Percentiles rank a stretch among this genome's conserved stretches.
Evolutionary conservation across 164 flowering plant genomes (phyloP).

Genomic region (Buxus sempervirens): DNA sequence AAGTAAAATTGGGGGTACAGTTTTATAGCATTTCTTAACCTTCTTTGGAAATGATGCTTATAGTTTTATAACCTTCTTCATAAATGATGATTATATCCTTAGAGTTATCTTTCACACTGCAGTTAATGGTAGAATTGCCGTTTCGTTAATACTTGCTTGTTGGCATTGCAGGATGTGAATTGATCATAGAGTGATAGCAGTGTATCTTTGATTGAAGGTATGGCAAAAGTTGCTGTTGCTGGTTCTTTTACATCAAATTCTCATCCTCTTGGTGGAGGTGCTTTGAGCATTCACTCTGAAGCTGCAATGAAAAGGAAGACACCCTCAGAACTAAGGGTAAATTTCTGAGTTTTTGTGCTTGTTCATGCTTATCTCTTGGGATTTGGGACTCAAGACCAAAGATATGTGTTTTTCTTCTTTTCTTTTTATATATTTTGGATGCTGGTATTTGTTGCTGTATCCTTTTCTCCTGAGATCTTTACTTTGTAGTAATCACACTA

Average conservation of each 20-base stretch:
- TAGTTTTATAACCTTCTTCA: too few relatives aligned
- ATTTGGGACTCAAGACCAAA: not conserved
- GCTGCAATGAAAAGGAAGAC: constrained; percentile 65
- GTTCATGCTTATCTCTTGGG: not conserved
- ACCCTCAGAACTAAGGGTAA: constrained; percentile 83
- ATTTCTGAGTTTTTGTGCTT: constrained; percentile 8
- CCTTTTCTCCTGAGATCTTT: not conserved
- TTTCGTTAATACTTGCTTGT: too few relatives aligned
- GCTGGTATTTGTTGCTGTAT: not conserved
- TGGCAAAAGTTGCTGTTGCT: constrained; percentile 30
- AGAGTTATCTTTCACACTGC: not conserved
- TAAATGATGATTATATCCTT: too few relatives aligned
- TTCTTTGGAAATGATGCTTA: too few relatives aligned
- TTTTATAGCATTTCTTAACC: too few relatives aligned
- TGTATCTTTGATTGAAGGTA: constrained; percentile 10
- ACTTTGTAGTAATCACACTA: not conserved
- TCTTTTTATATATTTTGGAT: not conserved
- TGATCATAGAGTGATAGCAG: constrained; percentile 7
- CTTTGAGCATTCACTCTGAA: constrained; percentile 29
- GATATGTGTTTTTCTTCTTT: not conserved
- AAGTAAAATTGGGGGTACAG: too few relatives aligned
- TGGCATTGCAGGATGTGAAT: not conserved
- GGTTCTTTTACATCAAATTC: constrained; percentile 24
- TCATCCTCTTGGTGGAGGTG: constrained; percentile 18
- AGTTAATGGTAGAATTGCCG: not conserved